These are phyloP conservation scores for Malania oleifera DNA, from an alignment of 164 flowering plant species.

Conservation along the genomic window DNA sequence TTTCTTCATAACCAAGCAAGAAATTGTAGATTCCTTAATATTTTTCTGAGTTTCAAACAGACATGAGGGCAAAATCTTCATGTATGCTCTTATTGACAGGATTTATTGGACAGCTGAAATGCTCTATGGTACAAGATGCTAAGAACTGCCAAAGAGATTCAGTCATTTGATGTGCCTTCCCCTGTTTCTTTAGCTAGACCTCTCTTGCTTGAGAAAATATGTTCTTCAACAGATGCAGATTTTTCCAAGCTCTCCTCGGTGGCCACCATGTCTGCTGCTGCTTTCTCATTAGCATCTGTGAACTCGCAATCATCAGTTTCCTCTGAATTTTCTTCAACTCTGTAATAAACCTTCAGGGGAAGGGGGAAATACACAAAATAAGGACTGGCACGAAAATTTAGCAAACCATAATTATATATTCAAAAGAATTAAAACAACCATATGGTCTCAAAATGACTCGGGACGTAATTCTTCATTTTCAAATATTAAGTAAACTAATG, in stretches of 20 bases:
- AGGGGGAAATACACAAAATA: too few relatives aligned
- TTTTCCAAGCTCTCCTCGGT: slow-evolving; percentile 16
- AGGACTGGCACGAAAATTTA: background rate
- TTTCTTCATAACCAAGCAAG: too few relatives aligned
- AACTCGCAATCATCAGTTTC: background rate
- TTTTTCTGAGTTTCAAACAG: too few relatives aligned
- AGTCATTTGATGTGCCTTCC: slow-evolving; percentile 11
- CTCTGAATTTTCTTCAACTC: slow-evolving; percentile 46
- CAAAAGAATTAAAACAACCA: background rate
- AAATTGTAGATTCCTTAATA: too few relatives aligned
- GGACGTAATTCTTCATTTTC: background rate
- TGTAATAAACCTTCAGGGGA: slow-evolving; percentile 40
- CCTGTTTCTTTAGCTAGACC: slow-evolving; percentile 8
- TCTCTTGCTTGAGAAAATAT: background rate
- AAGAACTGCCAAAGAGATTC: background rate
- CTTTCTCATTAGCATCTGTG: background rate
- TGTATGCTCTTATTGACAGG: too few relatives aligned
- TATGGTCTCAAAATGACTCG: background rate
- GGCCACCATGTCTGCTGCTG: slow-evolving; percentile 9
- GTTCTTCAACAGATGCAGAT: slow-evolving; percentile 11
- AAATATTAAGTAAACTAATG: background rate
- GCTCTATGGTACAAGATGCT: too few relatives aligned
- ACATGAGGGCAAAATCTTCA: too few relatives aligned
- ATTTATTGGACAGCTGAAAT: too few relatives aligned
- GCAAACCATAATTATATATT: background rate